Percentiles rank a stretch among this genome's conserved stretches.
phyloP scores from a whole-genome alignment of 2,329 filamentous ascomycete species.

The Calcarisporium arbuscula region DNA sequence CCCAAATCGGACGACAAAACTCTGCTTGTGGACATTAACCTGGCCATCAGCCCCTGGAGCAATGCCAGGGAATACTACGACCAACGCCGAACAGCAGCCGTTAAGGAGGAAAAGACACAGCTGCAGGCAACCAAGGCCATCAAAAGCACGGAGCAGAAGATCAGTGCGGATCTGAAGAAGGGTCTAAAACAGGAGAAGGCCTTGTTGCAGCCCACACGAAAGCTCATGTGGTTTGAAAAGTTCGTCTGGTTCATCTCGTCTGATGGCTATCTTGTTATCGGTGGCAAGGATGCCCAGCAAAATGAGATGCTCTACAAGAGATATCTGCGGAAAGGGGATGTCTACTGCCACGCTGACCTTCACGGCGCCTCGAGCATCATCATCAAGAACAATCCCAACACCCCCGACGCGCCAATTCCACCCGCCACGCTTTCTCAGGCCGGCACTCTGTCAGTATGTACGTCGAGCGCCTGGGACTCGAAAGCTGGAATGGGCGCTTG shows the following conservation, averaged over 20 bases:
- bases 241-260: slow-evolving; percentile 94
- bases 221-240: slow-evolving; percentile 93
- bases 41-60: slow-evolving; percentile 74
- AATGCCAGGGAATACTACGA: slow-evolving; percentile 92
- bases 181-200: slow-evolving; percentile 89
- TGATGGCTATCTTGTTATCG: slow-evolving; percentile 88
- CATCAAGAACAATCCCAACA: slow-evolving; percentile 78
- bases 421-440: slow-evolving; percentile 89
- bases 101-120: slow-evolving; percentile 81
- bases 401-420: slow-evolving; percentile 78
- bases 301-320: slow-evolving; percentile 86
- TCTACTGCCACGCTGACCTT: slow-evolving; percentile 88
- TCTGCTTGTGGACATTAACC: slow-evolving; percentile 76
- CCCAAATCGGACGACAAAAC: slow-evolving; percentile 41
- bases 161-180: slow-evolving; percentile 77
- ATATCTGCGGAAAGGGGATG: slow-evolving; percentile 80
- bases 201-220: slow-evolving; percentile 73
- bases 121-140: slow-evolving; percentile 76
- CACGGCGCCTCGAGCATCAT: slow-evolving; percentile 78
- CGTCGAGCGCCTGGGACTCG: slow-evolving; percentile 88
- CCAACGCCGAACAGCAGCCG: slow-evolving; percentile 74
- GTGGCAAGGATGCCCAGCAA: slow-evolving; percentile 81
- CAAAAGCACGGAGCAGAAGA: slow-evolving; percentile 86
- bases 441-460: slow-evolving; percentile 75
- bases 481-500: slow-evolving; percentile 94